These are phyloP conservation scores for Arxiozyma heterogenica DNA, from an alignment of 1,139 yeast genomes.

Conservation along the genomic window DNA sequence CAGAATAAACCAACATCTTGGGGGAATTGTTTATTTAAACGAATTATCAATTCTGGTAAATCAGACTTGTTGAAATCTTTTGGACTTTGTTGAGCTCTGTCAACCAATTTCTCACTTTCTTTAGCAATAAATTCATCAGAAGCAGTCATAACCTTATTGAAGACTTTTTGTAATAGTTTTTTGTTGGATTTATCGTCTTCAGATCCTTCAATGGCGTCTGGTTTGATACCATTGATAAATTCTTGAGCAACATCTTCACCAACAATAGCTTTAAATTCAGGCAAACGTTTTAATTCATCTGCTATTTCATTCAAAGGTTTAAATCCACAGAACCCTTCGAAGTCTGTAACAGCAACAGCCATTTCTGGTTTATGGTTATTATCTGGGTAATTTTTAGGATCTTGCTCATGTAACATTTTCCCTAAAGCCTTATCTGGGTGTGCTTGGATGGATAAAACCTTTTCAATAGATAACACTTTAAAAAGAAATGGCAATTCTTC, in stretches of 20 bases:
- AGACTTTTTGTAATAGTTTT: slow-evolving; percentile 60
- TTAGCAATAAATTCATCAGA: slow-evolving; percentile 44
- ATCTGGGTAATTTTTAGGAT: slow-evolving; percentile 94
- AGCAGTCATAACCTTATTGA: slow-evolving; percentile 76
- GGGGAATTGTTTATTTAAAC: slow-evolving; percentile 83
- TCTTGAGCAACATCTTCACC: slow-evolving; percentile 49
- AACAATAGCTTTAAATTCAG: slow-evolving; percentile 65
- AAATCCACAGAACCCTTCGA: slow-evolving; percentile 97
- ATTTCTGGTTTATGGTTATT: slow-evolving; percentile 98
- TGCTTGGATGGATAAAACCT: slow-evolving; percentile 92
- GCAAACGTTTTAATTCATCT: slow-evolving; percentile 54
- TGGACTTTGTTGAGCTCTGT: slow-evolving; percentile 49
- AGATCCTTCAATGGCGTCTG: slow-evolving; percentile 39
- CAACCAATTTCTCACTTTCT: slow-evolving; percentile 53
- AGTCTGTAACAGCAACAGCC: slow-evolving; percentile 94
- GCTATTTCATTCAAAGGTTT: slow-evolving; percentile 78
- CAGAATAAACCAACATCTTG: slow-evolving; percentile 91
- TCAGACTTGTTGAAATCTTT: slow-evolving; percentile 36
- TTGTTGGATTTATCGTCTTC: slow-evolving; percentile 46
- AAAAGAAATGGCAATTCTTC: slow-evolving; percentile 83
- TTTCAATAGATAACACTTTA: slow-evolving; percentile 84
- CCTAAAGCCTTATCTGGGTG: slow-evolving; percentile 92
- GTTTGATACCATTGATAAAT: slow-evolving; percentile 44
- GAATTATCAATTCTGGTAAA: slow-evolving; percentile 61
- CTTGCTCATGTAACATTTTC: slow-evolving; percentile 60